A percentile compares a stretch with the other conserved stretches of the same genome.
phyloP scores from a whole-genome alignment of 306 rosid genomes.

The Glycine latifolia region DNA sequence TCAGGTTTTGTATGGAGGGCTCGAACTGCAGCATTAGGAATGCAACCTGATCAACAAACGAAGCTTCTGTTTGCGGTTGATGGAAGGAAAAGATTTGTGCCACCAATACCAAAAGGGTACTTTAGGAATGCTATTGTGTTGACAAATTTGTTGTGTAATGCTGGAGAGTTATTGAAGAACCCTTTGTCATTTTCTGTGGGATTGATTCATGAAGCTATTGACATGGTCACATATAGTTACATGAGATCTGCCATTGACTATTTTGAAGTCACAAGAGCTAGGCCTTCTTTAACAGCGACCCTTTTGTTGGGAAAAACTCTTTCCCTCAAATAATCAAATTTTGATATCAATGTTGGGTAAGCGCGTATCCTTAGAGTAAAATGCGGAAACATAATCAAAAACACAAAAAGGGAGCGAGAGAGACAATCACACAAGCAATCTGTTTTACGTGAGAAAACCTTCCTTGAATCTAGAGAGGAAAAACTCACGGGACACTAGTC shows the following conservation, averaged over 20 bases:
- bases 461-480: too few relatives aligned
- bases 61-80: conserved; percentile 89
- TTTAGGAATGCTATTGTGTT: conserved; percentile 80
- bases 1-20: conserved; percentile 88
- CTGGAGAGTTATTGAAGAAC: conserved; percentile 61
- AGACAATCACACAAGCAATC: too few relatives aligned
- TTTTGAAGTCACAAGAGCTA: conserved; percentile 73
- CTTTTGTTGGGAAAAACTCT: too few relatives aligned
- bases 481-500: too few relatives aligned
- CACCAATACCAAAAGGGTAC: conserved; percentile 74
- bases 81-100: conserved; percentile 71
- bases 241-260: conserved; percentile 89
- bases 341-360: too few relatives aligned
- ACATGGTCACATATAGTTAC: conserved; percentile 62
- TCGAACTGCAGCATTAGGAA: conserved; percentile 65
- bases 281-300: conserved; percentile 78
- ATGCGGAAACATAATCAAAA: too few relatives aligned
- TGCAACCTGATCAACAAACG: conserved; percentile 71
- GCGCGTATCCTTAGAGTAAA: too few relatives aligned
- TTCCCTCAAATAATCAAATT: too few relatives aligned
- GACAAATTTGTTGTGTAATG: conserved; percentile 63
- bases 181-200: conserved; percentile 67
- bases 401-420: too few relatives aligned
- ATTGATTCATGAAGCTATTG: conserved; percentile 62
- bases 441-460: too few relatives aligned